Evolutionary conservation across 202 grass and related monocot species (phyloP), one percentile per base, ranked within the genome.

Genomic region (Thinopyrum obtusiflorum): DNA sequence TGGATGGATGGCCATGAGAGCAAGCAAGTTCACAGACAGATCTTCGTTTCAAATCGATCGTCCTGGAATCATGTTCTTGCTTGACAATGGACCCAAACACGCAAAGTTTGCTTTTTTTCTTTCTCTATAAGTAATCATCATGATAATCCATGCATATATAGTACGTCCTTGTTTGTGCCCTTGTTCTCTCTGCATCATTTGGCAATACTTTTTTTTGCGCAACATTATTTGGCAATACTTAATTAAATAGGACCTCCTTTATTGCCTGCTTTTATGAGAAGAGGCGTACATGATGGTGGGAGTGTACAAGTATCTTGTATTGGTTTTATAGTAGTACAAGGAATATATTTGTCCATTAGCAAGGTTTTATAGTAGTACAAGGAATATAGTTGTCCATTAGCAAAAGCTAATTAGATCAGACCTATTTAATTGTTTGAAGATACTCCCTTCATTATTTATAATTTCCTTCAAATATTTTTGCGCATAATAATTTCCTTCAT

Each of bases 1-100:
- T 61, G 24, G 51, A 62, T 73, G 76, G 68, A 27, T 67, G 76
- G 67, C 61, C 70, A 46, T 23, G 40, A 36, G 61, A 69, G 31
- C 44, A 9, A 73, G 70, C 40, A 39, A 24, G 63, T 75, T 35
- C 32, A 68, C 18, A 67, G 25, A 65, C 2, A 82, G 13, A 53
- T 60, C 68, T 74, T 63, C 7, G 68, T 61, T n/a, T 21, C 39
- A 47, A 69, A 65, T 39, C 49, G 31, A 26, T n/a, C 39, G 27
- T 32, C 40, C 10, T 61, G 7, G 82, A 85, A 89, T 89, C 82
- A 69, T 51, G 49, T 81, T 81, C 87, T 80, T 69, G 61, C 77
- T 68, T 89, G 77, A 81, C 25, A 55, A 76, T 29, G 28, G 62
- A 80, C 57, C 33, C 46, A 77, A 49, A 33, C 11, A 76, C 9